Evolutionary conservation across 176 grass and related monocot genomes (phyloP).

Genomic region (Lolium rigidum): DNA sequence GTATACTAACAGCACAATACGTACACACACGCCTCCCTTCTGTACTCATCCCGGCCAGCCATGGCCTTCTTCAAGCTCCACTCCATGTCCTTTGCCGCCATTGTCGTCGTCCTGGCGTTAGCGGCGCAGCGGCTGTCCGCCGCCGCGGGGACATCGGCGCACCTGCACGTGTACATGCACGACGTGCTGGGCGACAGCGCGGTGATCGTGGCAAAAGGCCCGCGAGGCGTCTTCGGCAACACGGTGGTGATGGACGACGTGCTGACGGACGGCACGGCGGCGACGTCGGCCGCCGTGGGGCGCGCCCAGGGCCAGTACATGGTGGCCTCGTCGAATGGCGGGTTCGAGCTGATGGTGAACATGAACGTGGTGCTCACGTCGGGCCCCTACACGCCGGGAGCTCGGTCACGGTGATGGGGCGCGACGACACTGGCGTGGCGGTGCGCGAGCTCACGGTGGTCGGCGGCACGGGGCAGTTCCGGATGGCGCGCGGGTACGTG

Average conservation of each 20-base stretch:
- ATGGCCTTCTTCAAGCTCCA: conserved; percentile 8
- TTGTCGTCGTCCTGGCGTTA: neutral
- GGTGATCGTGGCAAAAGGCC: neutral
- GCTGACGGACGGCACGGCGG: conserved; percentile 6
- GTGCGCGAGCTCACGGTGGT: conserved; percentile 59
- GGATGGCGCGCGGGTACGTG: conserved; percentile 58
- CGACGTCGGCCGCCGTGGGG: conserved; percentile 18
- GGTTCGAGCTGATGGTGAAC: conserved; percentile 36
- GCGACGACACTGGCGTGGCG: conserved; percentile 38
- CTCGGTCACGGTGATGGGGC: conserved; percentile 49
- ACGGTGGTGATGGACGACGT: conserved; percentile 33
- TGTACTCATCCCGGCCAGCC: neutral
- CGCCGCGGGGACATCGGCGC: neutral
- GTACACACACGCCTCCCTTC: neutral
- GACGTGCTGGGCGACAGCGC: conserved; percentile 16
- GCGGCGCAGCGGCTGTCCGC: neutral
- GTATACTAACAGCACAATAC: neutral
- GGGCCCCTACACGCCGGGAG: conserved; percentile 56
- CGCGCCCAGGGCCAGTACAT: conserved; percentile 23
- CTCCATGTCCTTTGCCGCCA: neutral
- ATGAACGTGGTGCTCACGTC: conserved; percentile 56
- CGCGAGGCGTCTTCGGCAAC: conserved; percentile 21
- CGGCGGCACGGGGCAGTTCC: conserved; percentile 61
- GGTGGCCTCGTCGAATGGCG: conserved; percentile 2
- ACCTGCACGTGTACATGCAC: conserved; percentile 33